Percentiles rank a stretch among this genome's conserved stretches.
phyloP scores from a whole-genome alignment of 805 yeast species.

The Starmerella bacillaris region DNA sequence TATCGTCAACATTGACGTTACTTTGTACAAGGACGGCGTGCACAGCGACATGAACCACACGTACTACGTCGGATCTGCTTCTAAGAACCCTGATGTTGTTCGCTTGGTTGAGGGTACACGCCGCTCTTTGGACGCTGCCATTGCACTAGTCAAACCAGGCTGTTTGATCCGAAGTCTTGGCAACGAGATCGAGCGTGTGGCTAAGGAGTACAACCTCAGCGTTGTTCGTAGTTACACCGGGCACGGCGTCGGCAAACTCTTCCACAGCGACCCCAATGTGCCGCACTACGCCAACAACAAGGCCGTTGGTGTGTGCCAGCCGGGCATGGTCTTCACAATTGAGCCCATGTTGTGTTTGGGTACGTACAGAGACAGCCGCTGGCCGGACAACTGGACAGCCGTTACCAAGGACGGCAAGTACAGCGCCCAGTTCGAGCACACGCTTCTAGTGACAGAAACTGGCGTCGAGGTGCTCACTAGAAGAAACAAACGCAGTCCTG shows the following conservation, averaged over 20 bases:
- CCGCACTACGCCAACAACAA: slow-evolving; percentile 92
- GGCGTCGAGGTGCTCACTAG: slow-evolving; percentile 85
- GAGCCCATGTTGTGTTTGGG: slow-evolving; percentile 95
- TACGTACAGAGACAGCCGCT: slow-evolving; percentile 53
- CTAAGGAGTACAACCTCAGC: slow-evolving; percentile 56
- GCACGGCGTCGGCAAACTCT: slow-evolving; percentile 72
- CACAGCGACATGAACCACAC: slow-evolving; percentile 95
- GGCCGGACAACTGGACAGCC: slow-evolving; percentile 99
- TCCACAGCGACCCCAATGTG: slow-evolving; percentile 83
- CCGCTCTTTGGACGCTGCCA: slow-evolving; percentile 71
- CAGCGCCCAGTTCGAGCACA: slow-evolving; percentile 89
- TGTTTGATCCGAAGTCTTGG: slow-evolving; percentile 73
- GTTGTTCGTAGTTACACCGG: slow-evolving; percentile 87
- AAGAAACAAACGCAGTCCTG: slow-evolving; percentile 65
- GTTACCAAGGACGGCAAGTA: slow-evolving; percentile 74
- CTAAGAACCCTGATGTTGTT: slow-evolving; percentile 62
- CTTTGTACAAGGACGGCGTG: slow-evolving; percentile 68
- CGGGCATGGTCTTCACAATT: slow-evolving; percentile 91
- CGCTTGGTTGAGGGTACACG: slow-evolving; percentile 83
- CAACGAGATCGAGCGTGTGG: slow-evolving; percentile 71
- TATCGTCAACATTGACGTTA: slow-evolving; percentile 76
- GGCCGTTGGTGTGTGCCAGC: slow-evolving; percentile 81
- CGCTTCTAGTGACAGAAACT: slow-evolving; percentile 74
- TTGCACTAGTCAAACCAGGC: slow-evolving; percentile 78
- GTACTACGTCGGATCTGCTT: slow-evolving; percentile 84